Percentiles rank a stretch among this genome's conserved stretches.
phyloP scores from a whole-genome alignment of 1,284 basidiomycete species.

The Phlebopus sp. region DNA sequence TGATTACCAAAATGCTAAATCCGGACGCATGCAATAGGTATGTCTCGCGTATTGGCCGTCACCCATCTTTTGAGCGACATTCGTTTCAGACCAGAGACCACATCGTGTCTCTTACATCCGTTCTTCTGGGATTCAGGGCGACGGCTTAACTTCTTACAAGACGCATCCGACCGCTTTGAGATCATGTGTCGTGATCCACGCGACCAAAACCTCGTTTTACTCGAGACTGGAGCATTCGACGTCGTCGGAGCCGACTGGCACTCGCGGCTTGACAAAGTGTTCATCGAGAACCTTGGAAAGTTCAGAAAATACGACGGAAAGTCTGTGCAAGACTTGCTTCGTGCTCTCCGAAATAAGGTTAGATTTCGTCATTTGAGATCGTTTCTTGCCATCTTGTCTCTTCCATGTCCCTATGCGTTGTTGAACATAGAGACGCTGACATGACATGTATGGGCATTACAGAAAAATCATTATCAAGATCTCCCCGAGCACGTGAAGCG shows the following conservation, averaged over 20 bases:
- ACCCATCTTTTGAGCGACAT: slow-evolving; percentile 1
- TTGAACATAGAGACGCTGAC: slow-evolving; percentile 3
- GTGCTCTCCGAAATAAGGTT: slow-evolving; percentile 95
- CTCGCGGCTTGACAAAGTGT: slow-evolving; percentile 78
- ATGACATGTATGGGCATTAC: slow-evolving; percentile 2
- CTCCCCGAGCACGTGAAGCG: slow-evolving; percentile 87
- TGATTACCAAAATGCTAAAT: slow-evolving; percentile 77
- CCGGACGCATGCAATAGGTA: slow-evolving; percentile 72
- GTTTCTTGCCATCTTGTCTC: neutral
- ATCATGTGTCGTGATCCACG: slow-evolving; percentile 93
- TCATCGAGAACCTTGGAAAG: slow-evolving; percentile 94
- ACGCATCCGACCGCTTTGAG: slow-evolving; percentile 96
- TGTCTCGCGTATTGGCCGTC: slow-evolving; percentile 24
- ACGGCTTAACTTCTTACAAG: slow-evolving; percentile 90
- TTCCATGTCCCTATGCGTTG: slow-evolving; percentile 1
- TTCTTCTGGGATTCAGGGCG: slow-evolving; percentile 94
- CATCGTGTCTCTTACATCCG: slow-evolving; percentile 84
- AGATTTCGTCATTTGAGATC: slow-evolving; percentile 19
- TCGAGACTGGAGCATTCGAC: slow-evolving; percentile 68
- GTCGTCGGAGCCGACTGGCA: slow-evolving; percentile 92
- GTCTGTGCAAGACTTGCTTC: slow-evolving; percentile 87
- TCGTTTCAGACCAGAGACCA: slow-evolving; percentile 76
- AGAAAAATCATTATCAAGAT: slow-evolving; percentile 99
- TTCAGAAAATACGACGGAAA: slow-evolving; percentile 93
- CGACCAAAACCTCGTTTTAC: slow-evolving; percentile 68